Conservation (phyloP, 805 yeast genomes). For the Danielia oregonensis region DNA sequence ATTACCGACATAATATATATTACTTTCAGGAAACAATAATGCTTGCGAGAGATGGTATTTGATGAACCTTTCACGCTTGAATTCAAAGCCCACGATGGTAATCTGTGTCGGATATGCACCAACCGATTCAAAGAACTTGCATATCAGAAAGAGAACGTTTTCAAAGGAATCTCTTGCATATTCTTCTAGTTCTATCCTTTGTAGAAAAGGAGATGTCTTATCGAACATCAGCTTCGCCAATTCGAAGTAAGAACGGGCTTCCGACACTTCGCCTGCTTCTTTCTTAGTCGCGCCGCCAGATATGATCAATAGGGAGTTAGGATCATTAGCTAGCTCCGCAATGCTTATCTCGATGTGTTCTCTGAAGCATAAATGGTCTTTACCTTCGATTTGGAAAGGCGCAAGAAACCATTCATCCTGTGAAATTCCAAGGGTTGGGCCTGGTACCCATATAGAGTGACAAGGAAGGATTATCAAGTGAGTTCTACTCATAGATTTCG, state of each 20-base stretch:
- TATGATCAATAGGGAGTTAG: conserved; percentile 38
- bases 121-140: conserved; percentile 46
- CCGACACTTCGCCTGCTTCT: conserved; percentile 53
- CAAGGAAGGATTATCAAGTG: conserved; percentile 44
- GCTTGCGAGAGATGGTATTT: conserved; percentile 49
- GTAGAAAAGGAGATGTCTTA: conserved; percentile 5
- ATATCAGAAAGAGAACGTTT: conserved; percentile 60
- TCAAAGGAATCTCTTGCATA: conserved; percentile 79
- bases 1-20: conserved; percentile 51
- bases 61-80: conserved; percentile 60
- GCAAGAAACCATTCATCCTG: conserved; percentile 64
- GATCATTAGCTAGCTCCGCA: conserved; percentile 26
- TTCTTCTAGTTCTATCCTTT: conserved; percentile 53
- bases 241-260: conserved; percentile 53
- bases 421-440: conserved; percentile 40
- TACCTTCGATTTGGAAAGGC: conserved; percentile 63
- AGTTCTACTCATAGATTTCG: conserved; percentile 4
- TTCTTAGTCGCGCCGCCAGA: conserved; percentile 74
- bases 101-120: conserved; percentile 48
- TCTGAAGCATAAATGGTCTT: conserved; percentile 63
- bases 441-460: conserved; percentile 56
- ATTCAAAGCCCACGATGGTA: conserved; percentile 69
- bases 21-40: conserved; percentile 35
- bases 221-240: conserved; percentile 35
- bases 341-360: conserved; percentile 54